Base-by-base conservation (phyloP, 1,284 basidiomycete genomes). In the Apiotrichum veenhuisii region DNA sequence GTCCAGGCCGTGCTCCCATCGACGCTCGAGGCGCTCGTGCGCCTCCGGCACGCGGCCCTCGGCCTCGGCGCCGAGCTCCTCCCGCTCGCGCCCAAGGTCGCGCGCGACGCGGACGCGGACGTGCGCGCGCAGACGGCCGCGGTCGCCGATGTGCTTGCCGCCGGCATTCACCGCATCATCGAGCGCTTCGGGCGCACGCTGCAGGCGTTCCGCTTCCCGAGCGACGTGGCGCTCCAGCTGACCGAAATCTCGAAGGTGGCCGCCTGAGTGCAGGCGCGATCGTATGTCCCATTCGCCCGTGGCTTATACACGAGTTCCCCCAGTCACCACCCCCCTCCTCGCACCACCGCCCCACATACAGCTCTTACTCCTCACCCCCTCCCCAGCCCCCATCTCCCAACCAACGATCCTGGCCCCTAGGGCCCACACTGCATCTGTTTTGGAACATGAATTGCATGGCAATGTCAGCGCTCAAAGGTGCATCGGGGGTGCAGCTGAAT, bases 1-100 rank as follows among this genome's bases (percentile, higher is more conserved):
- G 66, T 74, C 14, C 74, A 75, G 59, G 66, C 67, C 27, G 64
- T 72, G 40, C 56, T 74, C 8, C 72, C 74, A 3, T 59, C 68
- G 1, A 68, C 68, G 26, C 59, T 75, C n/a, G 74, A 75, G 57
- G 69, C 70, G 1, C 65, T 75, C 5, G 65, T 74, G 12, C 61
- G 71, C 22, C 56, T 69, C 26, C 64, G 71, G 34, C 50, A 54
- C 20, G 65, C 66, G 1, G 57, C 70, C 18, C 12, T 60, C 11
- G 43, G 27, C 3, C 54, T 73, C 18, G 59, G 66, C 34, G 50
- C 54, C 17, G 66, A 70, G 46, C 52, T 73, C 30, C 30, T 59
- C 7, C 33, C 25, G 11, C 52, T 60, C 8, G 61, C 63, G 27
- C 37, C 50, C 45, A 58, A 54, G 45, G 57, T 62, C 10, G 46